Conservation (phyloP, 139 green algal species). For the Closterium sp. region DNA sequence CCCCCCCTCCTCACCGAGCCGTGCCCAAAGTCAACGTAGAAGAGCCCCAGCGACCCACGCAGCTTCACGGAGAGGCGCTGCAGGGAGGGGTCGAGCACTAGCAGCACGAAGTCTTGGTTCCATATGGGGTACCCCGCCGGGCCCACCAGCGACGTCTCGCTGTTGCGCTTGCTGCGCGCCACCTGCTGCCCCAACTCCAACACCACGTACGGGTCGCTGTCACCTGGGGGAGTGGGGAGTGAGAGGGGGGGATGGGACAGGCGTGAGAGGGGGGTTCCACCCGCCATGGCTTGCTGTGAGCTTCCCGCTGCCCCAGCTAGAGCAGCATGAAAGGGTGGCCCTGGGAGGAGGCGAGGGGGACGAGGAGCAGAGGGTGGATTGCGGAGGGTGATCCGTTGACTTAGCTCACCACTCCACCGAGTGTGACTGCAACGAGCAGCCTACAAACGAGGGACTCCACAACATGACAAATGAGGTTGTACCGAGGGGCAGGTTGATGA, state of each 20-base stretch:
- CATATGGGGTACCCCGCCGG: constrained; percentile 12
- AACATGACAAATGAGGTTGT: neutral
- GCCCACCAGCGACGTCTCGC: constrained; percentile 26
- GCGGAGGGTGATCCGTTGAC: no score
- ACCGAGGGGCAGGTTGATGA: constrained; percentile 86
- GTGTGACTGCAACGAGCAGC: no score
- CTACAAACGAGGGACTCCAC: neutral
- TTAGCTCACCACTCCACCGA: neutral
- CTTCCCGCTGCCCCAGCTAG: no score
- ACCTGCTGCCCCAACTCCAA: constrained; percentile 81
- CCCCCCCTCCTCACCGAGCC: no score
- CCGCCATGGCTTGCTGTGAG: no score
- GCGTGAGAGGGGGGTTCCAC: no score
- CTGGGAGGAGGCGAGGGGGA: no score
- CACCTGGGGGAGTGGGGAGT: neutral
- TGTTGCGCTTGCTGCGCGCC: constrained; percentile 31
- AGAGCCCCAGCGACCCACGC: no score
- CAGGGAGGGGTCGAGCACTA: neutral
- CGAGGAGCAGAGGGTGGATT: no score
- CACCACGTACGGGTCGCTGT: constrained; percentile 72
- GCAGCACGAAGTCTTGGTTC: constrained; percentile 46
- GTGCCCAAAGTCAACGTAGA: no score
- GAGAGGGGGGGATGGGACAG: no score
- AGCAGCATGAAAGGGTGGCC: no score
- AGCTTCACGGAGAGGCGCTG: constrained; percentile 1